A percentile compares a stretch with the other conserved stretches of the same genome.
These are phyloP conservation scores for Chimonanthus salicifolius DNA, from an alignment of 164 flowering plant species.

Conservation along the genomic window DNA sequence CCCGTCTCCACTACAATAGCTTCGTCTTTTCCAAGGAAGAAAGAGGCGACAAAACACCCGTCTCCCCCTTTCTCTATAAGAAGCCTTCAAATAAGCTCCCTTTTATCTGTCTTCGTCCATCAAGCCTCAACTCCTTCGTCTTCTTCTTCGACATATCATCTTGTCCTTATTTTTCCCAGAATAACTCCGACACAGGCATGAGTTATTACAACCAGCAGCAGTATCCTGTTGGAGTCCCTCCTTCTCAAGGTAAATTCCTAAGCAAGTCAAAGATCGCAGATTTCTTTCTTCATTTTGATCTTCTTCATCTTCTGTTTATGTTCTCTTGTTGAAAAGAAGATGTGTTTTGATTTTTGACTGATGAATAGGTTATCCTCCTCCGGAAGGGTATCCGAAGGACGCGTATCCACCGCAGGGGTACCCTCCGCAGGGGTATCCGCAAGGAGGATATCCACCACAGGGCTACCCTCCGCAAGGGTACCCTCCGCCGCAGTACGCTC, in stretches of 20 bases:
- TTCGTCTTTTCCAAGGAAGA: no score
- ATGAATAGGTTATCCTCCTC: slow-evolving; percentile 61
- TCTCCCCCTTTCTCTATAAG: not conserved
- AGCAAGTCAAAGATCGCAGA: not conserved
- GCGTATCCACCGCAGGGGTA: slow-evolving; percentile 73
- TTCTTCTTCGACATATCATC: not conserved
- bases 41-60: not conserved
- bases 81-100: not conserved
- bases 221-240: slow-evolving; percentile 86
- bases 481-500: slow-evolving; percentile 33
- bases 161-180: not conserved
- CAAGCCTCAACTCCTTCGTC: not conserved
- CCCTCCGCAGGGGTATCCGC: slow-evolving; percentile 34
- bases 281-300: not conserved
- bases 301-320: not conserved
- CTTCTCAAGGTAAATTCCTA: slow-evolving; percentile 65
- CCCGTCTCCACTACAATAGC: no score
- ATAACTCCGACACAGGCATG: slow-evolving; percentile 25
- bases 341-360: not conserved
- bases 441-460: slow-evolving; percentile 25
- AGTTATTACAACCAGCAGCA: slow-evolving; percentile 77
- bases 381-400: slow-evolving; percentile 72
- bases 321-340: not conserved
- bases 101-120: no score
- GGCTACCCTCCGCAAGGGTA: slow-evolving; percentile 39